A percentile compares a stretch with the other conserved stretches of the same genome.
phyloP scores from a whole-genome alignment of 768 basidiomycete genomes.

The Grammothele lineata region DNA sequence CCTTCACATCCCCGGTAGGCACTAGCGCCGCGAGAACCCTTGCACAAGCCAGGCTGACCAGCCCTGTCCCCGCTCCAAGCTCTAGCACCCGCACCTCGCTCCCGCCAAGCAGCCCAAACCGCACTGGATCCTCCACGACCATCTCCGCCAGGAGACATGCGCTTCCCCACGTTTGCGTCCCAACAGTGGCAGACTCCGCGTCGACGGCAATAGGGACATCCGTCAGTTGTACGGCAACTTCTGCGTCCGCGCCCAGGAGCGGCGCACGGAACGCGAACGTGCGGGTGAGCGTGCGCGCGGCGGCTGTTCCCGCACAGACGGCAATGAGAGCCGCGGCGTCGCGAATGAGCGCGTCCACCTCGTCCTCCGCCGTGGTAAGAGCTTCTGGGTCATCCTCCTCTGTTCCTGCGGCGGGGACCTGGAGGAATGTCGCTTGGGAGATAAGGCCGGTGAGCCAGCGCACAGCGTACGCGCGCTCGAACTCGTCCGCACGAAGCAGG shows the following conservation, averaged over 20 bases:
- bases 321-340: slow-evolving; percentile 62
- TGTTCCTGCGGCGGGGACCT: neutral
- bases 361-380: neutral
- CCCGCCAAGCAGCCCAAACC: slow-evolving; percentile 35
- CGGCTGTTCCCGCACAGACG: slow-evolving; percentile 56
- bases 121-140: slow-evolving; percentile 52
- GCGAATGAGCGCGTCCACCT: slow-evolving; percentile 33
- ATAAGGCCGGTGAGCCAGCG: slow-evolving; percentile 74
- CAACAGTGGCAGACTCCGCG: slow-evolving; percentile 66
- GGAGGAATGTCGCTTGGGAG: slow-evolving; percentile 11
- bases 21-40: slow-evolving; percentile 23
- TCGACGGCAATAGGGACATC: slow-evolving; percentile 66
- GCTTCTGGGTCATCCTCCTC: neutral
- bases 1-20: neutral
- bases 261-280: slow-evolving; percentile 41
- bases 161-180: slow-evolving; percentile 88
- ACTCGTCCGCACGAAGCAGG: slow-evolving; percentile 48
- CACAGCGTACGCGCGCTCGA: slow-evolving; percentile 66
- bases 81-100: slow-evolving; percentile 40
- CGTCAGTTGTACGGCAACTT: slow-evolving; percentile 43
- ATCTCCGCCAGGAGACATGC: slow-evolving; percentile 77
- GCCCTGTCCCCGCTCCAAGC: slow-evolving; percentile 55
- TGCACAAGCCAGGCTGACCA: slow-evolving; percentile 41
- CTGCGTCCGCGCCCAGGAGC: slow-evolving; percentile 1
- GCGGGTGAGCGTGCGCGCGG: slow-evolving; percentile 55